Conservation (phyloP, 2,329 filamentous ascomycete species). For the Hirsutella rhossiliensis region DNA sequence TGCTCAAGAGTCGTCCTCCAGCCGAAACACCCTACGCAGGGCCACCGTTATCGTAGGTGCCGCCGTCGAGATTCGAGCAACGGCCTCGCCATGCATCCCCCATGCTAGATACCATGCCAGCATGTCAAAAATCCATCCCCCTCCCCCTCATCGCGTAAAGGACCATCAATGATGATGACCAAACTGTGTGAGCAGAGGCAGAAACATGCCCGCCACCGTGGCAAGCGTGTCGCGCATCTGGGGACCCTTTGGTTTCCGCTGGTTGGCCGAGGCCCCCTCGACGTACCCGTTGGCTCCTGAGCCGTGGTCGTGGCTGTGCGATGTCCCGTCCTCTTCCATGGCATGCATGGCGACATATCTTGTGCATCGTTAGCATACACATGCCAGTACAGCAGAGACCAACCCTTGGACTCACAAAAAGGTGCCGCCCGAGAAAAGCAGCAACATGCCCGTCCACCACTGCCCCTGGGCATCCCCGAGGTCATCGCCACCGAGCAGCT, state of each 20-base stretch:
- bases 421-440: conserved; percentile 92
- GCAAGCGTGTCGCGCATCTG: conserved; percentile 58
- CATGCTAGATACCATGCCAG: no score
- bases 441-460: conserved; percentile 85
- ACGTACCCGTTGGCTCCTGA: conserved; percentile 39
- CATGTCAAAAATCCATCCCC: no score
- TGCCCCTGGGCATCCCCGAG: conserved; percentile 49
- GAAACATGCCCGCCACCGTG: conserved; percentile 63
- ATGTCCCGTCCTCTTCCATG: conserved; percentile 66
- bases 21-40: no score
- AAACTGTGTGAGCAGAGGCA: conserved; percentile 67
- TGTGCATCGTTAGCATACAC: background rate
- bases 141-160: no score
- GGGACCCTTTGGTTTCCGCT: conserved; percentile 41
- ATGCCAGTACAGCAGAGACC: background rate
- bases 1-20: no score
- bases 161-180: conserved; percentile 52
- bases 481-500: conserved; percentile 53
- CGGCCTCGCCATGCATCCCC: no score
- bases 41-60: no score
- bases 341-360: conserved; percentile 98
- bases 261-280: conserved; percentile 29
- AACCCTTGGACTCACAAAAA: conserved; percentile 60
- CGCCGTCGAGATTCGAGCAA: no score
- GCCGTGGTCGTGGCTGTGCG: conserved; percentile 39